Percentiles rank a stretch among this genome's conserved stretches.
phyloP scores from a whole-genome alignment of 1,139 yeast species.

The Candida sp. region DNA sequence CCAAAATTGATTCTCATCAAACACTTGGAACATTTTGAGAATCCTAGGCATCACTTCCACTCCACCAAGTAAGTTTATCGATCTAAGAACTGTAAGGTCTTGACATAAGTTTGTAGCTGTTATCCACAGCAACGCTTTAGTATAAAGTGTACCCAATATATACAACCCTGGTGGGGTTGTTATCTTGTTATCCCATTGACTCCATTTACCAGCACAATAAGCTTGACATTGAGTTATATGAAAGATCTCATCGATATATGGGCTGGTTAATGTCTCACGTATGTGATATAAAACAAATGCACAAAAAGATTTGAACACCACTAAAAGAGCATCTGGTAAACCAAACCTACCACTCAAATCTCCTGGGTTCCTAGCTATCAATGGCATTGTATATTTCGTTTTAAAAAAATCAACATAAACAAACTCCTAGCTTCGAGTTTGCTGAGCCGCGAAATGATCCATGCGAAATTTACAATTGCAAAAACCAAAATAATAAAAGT shows the following conservation, averaged over 20 bases:
- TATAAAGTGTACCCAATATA: slow-evolving; percentile 52
- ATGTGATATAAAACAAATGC: slow-evolving; percentile 14
- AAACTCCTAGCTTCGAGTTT: background rate
- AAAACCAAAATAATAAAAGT: background rate
- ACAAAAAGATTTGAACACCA: slow-evolving; percentile 13
- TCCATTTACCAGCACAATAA: slow-evolving; percentile 61
- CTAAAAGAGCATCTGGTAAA: background rate
- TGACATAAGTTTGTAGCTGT: slow-evolving; percentile 19
- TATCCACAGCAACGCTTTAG: slow-evolving; percentile 23
- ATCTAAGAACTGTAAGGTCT: slow-evolving; percentile 46
- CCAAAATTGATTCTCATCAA: slow-evolving; percentile 35
- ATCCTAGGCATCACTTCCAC: slow-evolving; percentile 47
- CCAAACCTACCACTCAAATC: background rate
- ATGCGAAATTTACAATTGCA: background rate
- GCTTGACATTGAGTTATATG: slow-evolving; percentile 77
- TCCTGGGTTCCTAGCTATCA: background rate
- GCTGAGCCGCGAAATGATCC: background rate
- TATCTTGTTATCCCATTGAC: slow-evolving; percentile 80
- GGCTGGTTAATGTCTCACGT: slow-evolving; percentile 25
- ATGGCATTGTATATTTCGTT: background rate
- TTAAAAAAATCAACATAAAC: background rate
- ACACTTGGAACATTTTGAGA: slow-evolving; percentile 20
- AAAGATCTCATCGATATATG: slow-evolving; percentile 75
- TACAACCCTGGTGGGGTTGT: slow-evolving; percentile 98
- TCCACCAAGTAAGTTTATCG: slow-evolving; percentile 66